A percentile compares a stretch with the other conserved stretches of the same genome.
Conservation (phyloP, 768 basidiomycete species). For the Tricholoma sp. region DNA sequence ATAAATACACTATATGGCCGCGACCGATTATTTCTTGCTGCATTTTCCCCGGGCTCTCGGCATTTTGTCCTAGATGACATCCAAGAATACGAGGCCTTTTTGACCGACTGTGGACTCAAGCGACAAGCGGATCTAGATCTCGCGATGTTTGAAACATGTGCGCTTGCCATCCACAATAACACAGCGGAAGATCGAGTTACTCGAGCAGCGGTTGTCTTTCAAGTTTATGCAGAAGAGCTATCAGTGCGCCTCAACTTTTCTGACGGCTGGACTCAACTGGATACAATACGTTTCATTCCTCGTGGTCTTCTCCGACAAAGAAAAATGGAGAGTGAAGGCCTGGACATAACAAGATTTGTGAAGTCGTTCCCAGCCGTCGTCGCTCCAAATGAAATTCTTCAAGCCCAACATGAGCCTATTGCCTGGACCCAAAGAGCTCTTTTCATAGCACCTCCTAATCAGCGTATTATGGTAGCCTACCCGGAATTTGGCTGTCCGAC, state of each 20-base stretch:
- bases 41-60: slow-evolving; percentile 26
- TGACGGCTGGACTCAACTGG: slow-evolving; percentile 26
- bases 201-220: slow-evolving; percentile 28
- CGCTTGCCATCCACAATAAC: slow-evolving; percentile 25
- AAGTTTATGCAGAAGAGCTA: slow-evolving; percentile 28
- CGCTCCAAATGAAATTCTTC: slow-evolving; percentile 33
- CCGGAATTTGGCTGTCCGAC: slow-evolving; percentile 34
- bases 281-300: slow-evolving; percentile 37
- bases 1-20: slow-evolving; percentile 29
- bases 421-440: slow-evolving; percentile 46
- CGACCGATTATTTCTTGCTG: slow-evolving; percentile 29
- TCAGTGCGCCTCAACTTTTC: slow-evolving; percentile 23
- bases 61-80: slow-evolving; percentile 29
- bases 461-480: slow-evolving; percentile 29
- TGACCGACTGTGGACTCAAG: slow-evolving; percentile 28
- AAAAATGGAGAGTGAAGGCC: background rate
- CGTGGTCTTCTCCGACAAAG: slow-evolving; percentile 11
- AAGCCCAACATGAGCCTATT: slow-evolving; percentile 31
- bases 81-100: slow-evolving; percentile 20
- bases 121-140: slow-evolving; percentile 24
- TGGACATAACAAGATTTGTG: slow-evolving; percentile 21
- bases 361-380: slow-evolving; percentile 28
- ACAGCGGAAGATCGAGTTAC: slow-evolving; percentile 5
- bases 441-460: slow-evolving; percentile 24
- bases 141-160: slow-evolving; percentile 32